Percentiles rank a stretch among this genome's conserved stretches.
phyloP scores from a whole-genome alignment of 768 basidiomycete genomes.

The Dictyophora rubrovolvata region DNA sequence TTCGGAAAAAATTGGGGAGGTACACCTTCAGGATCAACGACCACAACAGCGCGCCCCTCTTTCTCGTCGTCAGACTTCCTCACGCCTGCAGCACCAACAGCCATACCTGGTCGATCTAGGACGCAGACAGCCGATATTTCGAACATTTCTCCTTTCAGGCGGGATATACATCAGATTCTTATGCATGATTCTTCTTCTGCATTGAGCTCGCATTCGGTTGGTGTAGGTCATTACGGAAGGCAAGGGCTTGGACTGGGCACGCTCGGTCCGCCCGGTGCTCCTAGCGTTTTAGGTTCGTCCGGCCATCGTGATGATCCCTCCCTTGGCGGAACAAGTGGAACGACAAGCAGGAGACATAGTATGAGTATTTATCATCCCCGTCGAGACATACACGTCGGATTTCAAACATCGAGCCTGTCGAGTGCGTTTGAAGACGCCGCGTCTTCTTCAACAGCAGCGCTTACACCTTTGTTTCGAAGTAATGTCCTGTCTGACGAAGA shows the following conservation, averaged over 20 bases:
- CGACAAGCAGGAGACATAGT: constrained; percentile 74
- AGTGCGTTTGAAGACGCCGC: constrained; percentile 32
- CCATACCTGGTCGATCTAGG: constrained; percentile 20
- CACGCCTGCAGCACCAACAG: constrained; percentile 17
- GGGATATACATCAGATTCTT: constrained; percentile 71
- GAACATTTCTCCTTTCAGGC: constrained; percentile 79
- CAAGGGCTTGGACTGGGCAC: not conserved
- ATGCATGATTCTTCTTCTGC: constrained; percentile 63
- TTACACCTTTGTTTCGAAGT: constrained; percentile 1
- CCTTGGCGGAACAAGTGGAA: constrained; percentile 54
- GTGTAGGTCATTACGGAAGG: constrained; percentile 40
- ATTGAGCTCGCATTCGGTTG: constrained; percentile 47
- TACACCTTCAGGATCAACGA: not conserved
- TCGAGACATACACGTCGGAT: constrained; percentile 55
- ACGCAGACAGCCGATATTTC: constrained; percentile 44
- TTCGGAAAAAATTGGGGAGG: constrained; percentile 30
- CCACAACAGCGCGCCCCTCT: not conserved
- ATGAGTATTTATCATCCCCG: constrained; percentile 76
- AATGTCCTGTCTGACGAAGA: constrained; percentile 66
- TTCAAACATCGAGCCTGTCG: constrained; percentile 44
- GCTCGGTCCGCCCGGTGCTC: not conserved
- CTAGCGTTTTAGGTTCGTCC: constrained; percentile 34
- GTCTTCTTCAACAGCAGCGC: not conserved
- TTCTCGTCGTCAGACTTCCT: constrained; percentile 5
- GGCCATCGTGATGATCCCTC: constrained; percentile 20